phyloP scores from a whole-genome alignment of 495 filamentous ascomycete genomes.

The Choiromyces venosus region DNA sequence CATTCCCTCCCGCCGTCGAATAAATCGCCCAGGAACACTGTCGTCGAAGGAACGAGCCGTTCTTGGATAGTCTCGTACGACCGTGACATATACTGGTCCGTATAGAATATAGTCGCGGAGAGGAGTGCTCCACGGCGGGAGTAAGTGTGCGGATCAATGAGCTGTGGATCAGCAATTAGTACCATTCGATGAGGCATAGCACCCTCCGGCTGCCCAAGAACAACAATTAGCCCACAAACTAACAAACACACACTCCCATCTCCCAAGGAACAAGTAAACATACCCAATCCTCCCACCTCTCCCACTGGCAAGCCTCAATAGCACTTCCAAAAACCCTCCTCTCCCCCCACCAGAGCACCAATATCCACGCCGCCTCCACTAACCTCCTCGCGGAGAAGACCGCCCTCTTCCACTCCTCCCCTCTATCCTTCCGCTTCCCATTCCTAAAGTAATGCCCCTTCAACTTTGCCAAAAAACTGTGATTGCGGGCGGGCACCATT shows the following conservation, averaged over 20 bases:
- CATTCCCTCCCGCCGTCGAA: slow-evolving; percentile 97
- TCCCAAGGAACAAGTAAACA: slow-evolving; percentile 38
- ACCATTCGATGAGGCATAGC: slow-evolving; percentile 79
- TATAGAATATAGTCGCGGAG: slow-evolving; percentile 70
- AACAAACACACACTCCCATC: background rate
- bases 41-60: slow-evolving; percentile 67
- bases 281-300: slow-evolving; percentile 89
- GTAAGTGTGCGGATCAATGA: slow-evolving; percentile 95
- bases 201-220: slow-evolving; percentile 55
- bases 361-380: slow-evolving; percentile 67
- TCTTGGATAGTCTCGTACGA: slow-evolving; percentile 67
- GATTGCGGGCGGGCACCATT: background rate
- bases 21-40: slow-evolving; percentile 87
- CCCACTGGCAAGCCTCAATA: slow-evolving; percentile 72
- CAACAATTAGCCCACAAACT: slow-evolving; percentile 15
- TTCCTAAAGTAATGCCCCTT: background rate
- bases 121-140: slow-evolving; percentile 88
- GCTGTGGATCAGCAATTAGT: slow-evolving; percentile 92
- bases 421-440: slow-evolving; percentile 3
- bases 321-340: slow-evolving; percentile 63
- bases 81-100: slow-evolving; percentile 80
- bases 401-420: slow-evolving; percentile 2
- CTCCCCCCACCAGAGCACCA: slow-evolving; percentile 82
- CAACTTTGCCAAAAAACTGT: background rate
- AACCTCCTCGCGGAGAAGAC: slow-evolving; percentile 52